A percentile compares a stretch with the other conserved stretches of the same genome.
phyloP scores from a whole-genome alignment of 2,329 filamentous ascomycete species.

The Colletotrichum sansevieriae region DNA sequence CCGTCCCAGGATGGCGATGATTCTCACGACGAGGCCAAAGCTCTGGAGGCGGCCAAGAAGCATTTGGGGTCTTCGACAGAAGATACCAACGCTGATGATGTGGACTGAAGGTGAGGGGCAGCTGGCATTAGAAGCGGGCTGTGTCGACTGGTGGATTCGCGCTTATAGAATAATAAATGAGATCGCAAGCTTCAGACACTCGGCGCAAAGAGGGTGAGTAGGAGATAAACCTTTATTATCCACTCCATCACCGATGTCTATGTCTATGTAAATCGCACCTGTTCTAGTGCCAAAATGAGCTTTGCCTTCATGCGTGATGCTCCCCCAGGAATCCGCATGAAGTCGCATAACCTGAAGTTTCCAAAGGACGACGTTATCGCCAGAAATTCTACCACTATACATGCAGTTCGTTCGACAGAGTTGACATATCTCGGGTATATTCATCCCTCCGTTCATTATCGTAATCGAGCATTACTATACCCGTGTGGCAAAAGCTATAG shows the following conservation, averaged over 20 bases:
- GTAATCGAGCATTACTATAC: background rate
- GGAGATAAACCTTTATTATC: too few relatives aligned
- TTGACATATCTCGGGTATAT: background rate
- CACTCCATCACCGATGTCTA: too few relatives aligned
- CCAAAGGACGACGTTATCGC: too few relatives aligned
- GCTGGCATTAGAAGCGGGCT: too few relatives aligned
- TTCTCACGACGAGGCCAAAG: conserved; percentile 50
- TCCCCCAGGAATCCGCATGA: background rate
- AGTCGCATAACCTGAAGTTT: too few relatives aligned
- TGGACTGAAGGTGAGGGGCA: conserved; percentile 52
- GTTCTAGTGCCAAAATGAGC: too few relatives aligned
- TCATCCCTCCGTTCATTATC: background rate
- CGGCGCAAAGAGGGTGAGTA: too few relatives aligned
- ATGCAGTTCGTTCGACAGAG: background rate
- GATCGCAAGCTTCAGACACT: background rate
- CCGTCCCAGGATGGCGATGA: conserved; percentile 44
- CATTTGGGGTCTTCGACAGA: conserved; percentile 48
- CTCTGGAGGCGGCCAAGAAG: conserved; percentile 55
- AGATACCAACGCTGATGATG: conserved; percentile 56
- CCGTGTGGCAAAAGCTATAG: background rate
- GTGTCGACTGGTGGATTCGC: background rate
- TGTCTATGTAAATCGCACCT: too few relatives aligned
- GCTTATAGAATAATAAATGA: background rate
- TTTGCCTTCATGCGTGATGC: too few relatives aligned
- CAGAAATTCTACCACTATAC: background rate